phyloP scores from a whole-genome alignment of 2,329 filamentous ascomycete genomes.

The Fusarium marasasianum region DNA sequence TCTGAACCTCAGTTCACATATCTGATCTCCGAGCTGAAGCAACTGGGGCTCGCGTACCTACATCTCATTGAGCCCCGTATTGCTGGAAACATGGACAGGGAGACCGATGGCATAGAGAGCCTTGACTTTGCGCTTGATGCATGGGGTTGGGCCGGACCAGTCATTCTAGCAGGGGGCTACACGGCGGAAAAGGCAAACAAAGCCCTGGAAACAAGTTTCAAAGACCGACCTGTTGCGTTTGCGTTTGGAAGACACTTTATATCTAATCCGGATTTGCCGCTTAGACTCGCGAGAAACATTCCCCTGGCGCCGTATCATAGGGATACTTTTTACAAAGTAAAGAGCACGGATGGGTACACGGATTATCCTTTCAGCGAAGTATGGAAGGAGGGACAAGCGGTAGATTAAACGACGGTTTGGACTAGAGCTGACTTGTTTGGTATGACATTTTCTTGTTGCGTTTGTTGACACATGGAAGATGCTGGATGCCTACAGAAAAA shows the following conservation, averaged over 20 bases:
- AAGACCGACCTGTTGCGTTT: slow-evolving; percentile 43
- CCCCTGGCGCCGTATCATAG: slow-evolving; percentile 41
- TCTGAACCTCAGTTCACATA: slow-evolving; percentile 70
- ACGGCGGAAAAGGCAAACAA: slow-evolving; percentile 36
- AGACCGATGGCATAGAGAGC: slow-evolving; percentile 47
- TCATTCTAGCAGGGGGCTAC: slow-evolving; percentile 50
- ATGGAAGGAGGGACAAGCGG: background rate
- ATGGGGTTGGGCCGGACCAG: slow-evolving; percentile 41
- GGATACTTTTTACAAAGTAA: slow-evolving; percentile 42
- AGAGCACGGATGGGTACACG: slow-evolving; percentile 33
- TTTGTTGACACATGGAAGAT: background rate
- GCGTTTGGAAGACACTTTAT: slow-evolving; percentile 46
- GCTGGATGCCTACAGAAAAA: background rate
- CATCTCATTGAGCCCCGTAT: slow-evolving; percentile 69
- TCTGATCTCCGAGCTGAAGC: slow-evolving; percentile 60
- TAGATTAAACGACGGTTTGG: fast-evolving
- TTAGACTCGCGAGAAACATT: slow-evolving; percentile 32
- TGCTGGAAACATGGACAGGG: slow-evolving; percentile 50
- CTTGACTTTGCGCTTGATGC: slow-evolving; percentile 45
- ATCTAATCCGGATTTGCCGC: slow-evolving; percentile 38
- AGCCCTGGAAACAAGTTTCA: slow-evolving; percentile 42
- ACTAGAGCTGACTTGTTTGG: fast-evolving
- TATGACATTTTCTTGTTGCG: fast-evolving
- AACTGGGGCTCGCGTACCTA: slow-evolving; percentile 66
- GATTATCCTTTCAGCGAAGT: slow-evolving; percentile 37